Evolutionary conservation across 2,329 filamentous ascomycete genomes (phyloP), one percentile per base, ranked within the genome.

Genomic region (Tolypocladium album): DNA sequence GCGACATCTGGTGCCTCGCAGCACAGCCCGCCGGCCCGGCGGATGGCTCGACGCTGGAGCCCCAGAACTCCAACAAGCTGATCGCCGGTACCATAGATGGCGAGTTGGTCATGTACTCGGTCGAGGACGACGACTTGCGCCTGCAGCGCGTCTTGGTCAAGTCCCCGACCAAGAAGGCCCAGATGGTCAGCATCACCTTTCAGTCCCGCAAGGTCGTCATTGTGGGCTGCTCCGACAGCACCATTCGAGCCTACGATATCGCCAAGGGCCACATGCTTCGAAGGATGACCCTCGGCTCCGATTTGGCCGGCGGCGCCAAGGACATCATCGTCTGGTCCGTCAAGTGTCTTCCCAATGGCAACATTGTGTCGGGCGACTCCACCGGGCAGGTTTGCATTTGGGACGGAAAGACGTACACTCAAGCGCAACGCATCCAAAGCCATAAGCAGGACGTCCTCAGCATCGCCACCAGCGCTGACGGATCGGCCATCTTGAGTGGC

Each of bases 1-100:
- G 92, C 65, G 92, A 97, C 69, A 93, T 97, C 63, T 99, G 94
- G 94, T 97, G 93, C 75, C 83, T 99, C 68, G 90, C 90, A 61
- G 89, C 88, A 17, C 93, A 97, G 75, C 94, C 93, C 3, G 78
- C 63, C 3, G 64, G 59, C n/a, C 39, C 60, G 8, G 38, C 60
- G 12, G 60, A 61, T 24, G 64, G 63, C 15, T 31, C 66, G 27
- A 61, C 61, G 4, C 45, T 59, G 15, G 71, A 72, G 27, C 57
- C 77, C 76, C 70, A 74, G 57, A 68, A 68, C 59, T 72, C 74
- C 43, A 76, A 73, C 72, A 88, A 90, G 70, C 81, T 99, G 47
- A 88, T 96, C 15, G 89, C 80, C 58, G 94, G 94, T 17, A 97
- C 93, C 64, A 92, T 91, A 34, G 92, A 97, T 73, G 94, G 94